Conservation (phyloP, 78 protist genomes). For the Salpingoeca rosetta region DNA sequence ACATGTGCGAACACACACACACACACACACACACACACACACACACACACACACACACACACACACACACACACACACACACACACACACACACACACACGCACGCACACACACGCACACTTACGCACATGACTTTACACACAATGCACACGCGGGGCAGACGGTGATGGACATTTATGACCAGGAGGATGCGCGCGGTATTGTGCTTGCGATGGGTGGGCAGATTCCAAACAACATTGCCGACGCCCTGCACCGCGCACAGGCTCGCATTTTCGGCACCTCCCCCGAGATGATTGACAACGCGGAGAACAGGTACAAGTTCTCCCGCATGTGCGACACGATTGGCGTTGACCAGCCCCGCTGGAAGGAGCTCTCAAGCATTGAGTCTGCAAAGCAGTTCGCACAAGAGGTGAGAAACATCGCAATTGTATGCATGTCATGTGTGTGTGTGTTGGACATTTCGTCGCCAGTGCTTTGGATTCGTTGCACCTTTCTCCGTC, state of each 20-base stretch:
- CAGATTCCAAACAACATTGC: constrained; percentile 89
- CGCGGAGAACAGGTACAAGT: constrained; percentile 94
- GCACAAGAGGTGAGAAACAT: neutral
- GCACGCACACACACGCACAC: too few relatives aligned
- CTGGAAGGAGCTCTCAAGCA: constrained; percentile 67
- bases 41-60: too few relatives aligned
- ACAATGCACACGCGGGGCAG: too few relatives aligned
- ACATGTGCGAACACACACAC: too few relatives aligned
- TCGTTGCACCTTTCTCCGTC: too few relatives aligned
- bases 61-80: too few relatives aligned
- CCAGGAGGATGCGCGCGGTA: constrained; percentile 50
- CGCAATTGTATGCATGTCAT: too few relatives aligned
- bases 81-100: too few relatives aligned
- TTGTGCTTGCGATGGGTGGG: constrained; percentile 83
- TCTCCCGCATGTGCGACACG: constrained; percentile 78
- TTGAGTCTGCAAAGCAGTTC: neutral
- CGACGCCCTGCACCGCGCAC: constrained; percentile 38
- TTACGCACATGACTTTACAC: too few relatives aligned
- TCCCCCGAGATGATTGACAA: constrained; percentile 79
- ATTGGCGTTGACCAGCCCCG: constrained; percentile 86
- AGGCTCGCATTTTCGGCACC: constrained; percentile 78
- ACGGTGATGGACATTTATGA: constrained; percentile 60
- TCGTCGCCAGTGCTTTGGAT: too few relatives aligned
- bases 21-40: too few relatives aligned
- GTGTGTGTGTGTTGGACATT: too few relatives aligned